Conservation (phyloP, 345 rosid genomes). For the Eucalyptus sp. region DNA sequence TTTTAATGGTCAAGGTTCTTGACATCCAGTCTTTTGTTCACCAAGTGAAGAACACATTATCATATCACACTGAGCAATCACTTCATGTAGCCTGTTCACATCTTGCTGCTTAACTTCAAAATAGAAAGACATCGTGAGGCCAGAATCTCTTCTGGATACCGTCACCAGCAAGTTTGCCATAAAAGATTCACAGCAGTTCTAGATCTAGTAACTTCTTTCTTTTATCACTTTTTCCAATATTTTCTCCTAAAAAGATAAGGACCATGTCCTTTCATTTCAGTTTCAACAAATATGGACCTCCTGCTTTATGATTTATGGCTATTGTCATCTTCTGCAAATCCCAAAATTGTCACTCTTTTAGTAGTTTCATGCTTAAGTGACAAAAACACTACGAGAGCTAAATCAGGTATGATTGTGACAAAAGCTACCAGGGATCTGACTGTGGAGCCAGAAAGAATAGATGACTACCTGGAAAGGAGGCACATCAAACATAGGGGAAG, state of each 20-base stretch:
- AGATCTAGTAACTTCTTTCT: background rate
- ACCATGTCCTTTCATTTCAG: background rate
- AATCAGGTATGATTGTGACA: background rate
- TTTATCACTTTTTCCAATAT: background rate
- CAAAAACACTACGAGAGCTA: background rate
- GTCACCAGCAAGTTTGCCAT: background rate
- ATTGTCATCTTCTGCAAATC: background rate
- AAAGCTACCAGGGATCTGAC: background rate
- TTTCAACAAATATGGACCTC: background rate
- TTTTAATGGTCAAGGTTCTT: background rate
- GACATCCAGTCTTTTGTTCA: background rate
- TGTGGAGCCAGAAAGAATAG: background rate
- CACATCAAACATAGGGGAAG: conserved; percentile 86
- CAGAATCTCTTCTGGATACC: background rate
- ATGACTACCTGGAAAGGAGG: conserved; percentile 82
- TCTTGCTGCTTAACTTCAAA: background rate
- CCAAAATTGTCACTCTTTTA: background rate
- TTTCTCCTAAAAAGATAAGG: background rate
- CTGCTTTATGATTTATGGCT: background rate
- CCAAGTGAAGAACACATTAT: background rate
- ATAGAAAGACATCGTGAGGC: background rate
- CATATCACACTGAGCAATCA: background rate
- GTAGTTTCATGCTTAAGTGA: background rate
- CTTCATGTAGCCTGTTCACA: background rate
- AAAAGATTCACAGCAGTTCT: background rate